Conservation (phyloP, 352 stramenopile species). For the Phytophthora constricta region DNA sequence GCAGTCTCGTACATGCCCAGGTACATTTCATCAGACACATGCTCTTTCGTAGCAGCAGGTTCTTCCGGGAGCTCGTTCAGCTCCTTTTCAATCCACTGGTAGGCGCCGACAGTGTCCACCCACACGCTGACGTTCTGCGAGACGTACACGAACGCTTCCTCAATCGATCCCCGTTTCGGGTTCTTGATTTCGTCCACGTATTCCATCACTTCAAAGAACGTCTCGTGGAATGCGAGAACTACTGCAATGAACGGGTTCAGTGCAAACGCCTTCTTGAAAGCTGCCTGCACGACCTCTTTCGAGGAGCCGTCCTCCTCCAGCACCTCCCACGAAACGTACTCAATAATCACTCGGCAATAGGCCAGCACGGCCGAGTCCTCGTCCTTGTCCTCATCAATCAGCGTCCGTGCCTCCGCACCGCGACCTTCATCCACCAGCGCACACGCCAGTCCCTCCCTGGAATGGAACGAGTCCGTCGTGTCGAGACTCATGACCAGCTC, state of each 20-base stretch:
- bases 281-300: slow-evolving; percentile 75
- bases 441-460: slow-evolving; percentile 76
- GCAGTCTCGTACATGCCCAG: slow-evolving; percentile 88
- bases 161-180: slow-evolving; percentile 71
- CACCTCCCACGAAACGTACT: slow-evolving; percentile 91
- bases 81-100: slow-evolving; percentile 87
- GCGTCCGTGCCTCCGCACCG: slow-evolving; percentile 66
- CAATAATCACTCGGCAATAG: slow-evolving; percentile 85
- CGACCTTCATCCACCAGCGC: slow-evolving; percentile 83
- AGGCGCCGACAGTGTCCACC: slow-evolving; percentile 83
- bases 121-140: slow-evolving; percentile 85
- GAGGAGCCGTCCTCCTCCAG: slow-evolving; percentile 83
- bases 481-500: slow-evolving; percentile 82
- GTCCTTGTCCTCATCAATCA: slow-evolving; percentile 71
- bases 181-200: slow-evolving; percentile 87
- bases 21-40: slow-evolving; percentile 83
- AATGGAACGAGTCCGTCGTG: slow-evolving; percentile 60
- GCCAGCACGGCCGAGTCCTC: slow-evolving; percentile 71
- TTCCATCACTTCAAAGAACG: slow-evolving; percentile 83
- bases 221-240: slow-evolving; percentile 79
- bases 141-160: slow-evolving; percentile 85
- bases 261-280: slow-evolving; percentile 70
- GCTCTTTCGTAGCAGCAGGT: slow-evolving; percentile 53
- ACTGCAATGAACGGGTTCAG: slow-evolving; percentile 88
- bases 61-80: slow-evolving; percentile 50